Base-by-base conservation (phyloP, 495 filamentous ascomycete species). In the Hypomontagnella submonticulosa region DNA sequence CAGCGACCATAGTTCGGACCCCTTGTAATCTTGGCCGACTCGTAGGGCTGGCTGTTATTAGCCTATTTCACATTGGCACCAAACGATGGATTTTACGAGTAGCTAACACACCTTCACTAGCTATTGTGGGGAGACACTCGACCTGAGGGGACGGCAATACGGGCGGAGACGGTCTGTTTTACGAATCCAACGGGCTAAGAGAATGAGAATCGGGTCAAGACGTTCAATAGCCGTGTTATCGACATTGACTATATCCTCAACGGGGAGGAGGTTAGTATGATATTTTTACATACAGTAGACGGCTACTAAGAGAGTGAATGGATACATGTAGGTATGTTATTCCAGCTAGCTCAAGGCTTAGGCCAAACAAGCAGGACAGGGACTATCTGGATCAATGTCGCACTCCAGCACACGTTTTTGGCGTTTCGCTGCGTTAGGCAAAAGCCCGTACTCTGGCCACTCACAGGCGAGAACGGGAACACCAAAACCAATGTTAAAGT, bases 401-500 rank as follows among this genome's bases (percentile, higher is more conserved):
- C 61, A 65, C 33, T 57, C 34, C 44, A 42, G 37, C 52, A 50
- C 13, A 40, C 40, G 38, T 46, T 47, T 58, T 36, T 64, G 56
- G 63, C 32, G 33, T 61, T 57, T 53, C 27, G 34, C 34, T 63
- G 58, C 41, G 57, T 47, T 62, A 67, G 40, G 16, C 38, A 56
- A 36, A 53, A 51, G 51, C 43, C 56, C 66, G 67, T 70, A 70
- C 61, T 15, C 47, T 16, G 61, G 42, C 67, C 67, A 70, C 51
- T 66, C 52, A 38, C 23, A 57, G 38, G 9, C 10, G 38, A 50
- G 42, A 42, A 42, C 37, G 37, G 43, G 30, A 13, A 51, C 7
- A 36, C 10, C 36, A 12, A 11, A 13, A 38, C 36, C 10, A 11
- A 11, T 38, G 9, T 38, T 13, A 12, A 38, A 11, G 9, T 38